Evolutionary conservation across 192 early-diverging fungal species (phyloP).

Genomic region (Coemansia interrupta): DNA sequence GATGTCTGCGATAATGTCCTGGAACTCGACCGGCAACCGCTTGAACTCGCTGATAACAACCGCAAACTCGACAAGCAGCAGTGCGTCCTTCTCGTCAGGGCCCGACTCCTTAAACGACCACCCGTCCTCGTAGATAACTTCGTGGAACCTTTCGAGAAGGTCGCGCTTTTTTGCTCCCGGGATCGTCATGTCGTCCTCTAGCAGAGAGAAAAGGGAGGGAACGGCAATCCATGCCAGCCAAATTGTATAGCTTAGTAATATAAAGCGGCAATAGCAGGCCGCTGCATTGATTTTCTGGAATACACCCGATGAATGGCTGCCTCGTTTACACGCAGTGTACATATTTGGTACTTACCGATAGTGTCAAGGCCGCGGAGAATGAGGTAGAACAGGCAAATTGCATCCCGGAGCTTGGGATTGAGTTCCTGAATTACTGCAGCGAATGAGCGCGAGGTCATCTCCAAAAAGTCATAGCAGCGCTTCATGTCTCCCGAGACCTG

Average conservation of each 20-base stretch:
- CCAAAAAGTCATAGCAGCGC: conserved; percentile 87
- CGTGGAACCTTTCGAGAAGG: conserved; percentile 77
- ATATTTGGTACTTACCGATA: conserved; percentile 56
- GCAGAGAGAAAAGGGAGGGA: neutral
- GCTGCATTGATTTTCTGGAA: neutral
- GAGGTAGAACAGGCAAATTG: conserved; percentile 94
- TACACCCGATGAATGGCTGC: neutral
- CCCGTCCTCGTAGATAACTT: conserved; percentile 71
- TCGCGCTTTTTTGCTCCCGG: conserved; percentile 68
- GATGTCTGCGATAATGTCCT: conserved; percentile 86
- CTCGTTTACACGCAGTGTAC: neutral
- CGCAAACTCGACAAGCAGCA: conserved; percentile 85
- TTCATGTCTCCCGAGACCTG: conserved; percentile 57
- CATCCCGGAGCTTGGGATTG: conserved; percentile 72
- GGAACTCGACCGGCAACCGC: conserved; percentile 67
- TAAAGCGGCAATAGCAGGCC: too few species aligned
- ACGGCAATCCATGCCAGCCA: neutral
- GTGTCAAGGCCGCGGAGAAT: conserved; percentile 95
- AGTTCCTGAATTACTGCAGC: conserved; percentile 90
- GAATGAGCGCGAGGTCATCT: conserved; percentile 94
- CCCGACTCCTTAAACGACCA: conserved; percentile 82
- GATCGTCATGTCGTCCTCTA: conserved; percentile 96
- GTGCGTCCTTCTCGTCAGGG: conserved; percentile 90
- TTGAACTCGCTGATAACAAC: conserved; percentile 88
- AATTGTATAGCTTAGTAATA: too few species aligned